Evolutionary conservation across 139 green algal genomes (phyloP), one percentile per base, ranked within the genome.

Genomic region (Chlorella sp.): DNA sequence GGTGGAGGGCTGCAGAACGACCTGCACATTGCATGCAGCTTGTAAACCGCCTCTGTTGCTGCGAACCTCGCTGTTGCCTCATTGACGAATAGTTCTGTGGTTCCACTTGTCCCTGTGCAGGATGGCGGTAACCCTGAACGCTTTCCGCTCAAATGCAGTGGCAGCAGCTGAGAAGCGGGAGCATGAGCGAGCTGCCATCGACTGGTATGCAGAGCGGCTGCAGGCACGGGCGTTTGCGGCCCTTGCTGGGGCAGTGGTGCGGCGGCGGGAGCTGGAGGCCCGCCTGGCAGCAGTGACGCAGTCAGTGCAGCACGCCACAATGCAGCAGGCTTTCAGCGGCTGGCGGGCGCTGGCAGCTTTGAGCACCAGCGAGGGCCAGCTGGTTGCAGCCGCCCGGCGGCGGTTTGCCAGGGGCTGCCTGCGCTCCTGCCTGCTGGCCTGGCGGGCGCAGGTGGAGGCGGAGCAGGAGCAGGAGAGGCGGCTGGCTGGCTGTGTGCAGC

Each of bases 191-290:
- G 32, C 48, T 24, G 84, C 84, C 24, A 64, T 58, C 20, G 30
- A 13, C 20, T 84, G 60, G 58, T 73, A 83, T 40, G 51, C 36
- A 3, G 54, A 46, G 34, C 38, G 30, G 51, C 83, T 87, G 83
- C 83, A 87, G 64, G 76, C 77, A 14, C 72, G 76, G 22, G 76
- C 79, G 6, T 65, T 88, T 19, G 78, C 38, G 1, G 84, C 64
- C 11, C n/a, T 86, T 58, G 76, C 24, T 2, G 43, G 74, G n/a
- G 84, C 84, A 0, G 84, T 88, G 19, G 30, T 14, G 14, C 56
- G 62, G 28, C 79, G 74, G 36, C 56, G 34, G 22, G 11, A 41
- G 41, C 68, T 88, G 28, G 65, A 81, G 70, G 36, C 28, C 32
- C 56, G 43, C 26, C 54, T 88, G 60, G 56, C 11, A 24, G n/a